Base-by-base conservation (phyloP, 805 yeast genomes). In the Saitoella complicata region DNA sequence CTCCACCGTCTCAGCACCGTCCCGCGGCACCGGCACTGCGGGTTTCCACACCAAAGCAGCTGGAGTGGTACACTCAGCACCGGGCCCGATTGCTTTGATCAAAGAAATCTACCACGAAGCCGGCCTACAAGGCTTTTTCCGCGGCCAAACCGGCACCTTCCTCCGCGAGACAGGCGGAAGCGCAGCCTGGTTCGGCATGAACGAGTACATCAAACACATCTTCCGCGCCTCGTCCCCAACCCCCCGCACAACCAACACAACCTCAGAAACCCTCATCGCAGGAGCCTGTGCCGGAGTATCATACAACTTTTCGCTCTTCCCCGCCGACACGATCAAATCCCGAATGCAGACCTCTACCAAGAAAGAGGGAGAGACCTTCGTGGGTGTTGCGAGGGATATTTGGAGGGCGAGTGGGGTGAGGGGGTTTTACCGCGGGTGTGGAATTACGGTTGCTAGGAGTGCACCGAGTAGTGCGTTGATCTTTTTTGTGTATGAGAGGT, bases 121-220 rank as follows among this genome's bases (percentile, higher is more conserved):
- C 10, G 95, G 96, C 0, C 5, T 83, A 0, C 38, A 52, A 7
- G 95, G 95, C 0, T 67, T 87, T 48, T 87, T 95, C 94, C 73
- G 73, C 50, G 97, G 97, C 1, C 86, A 86, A 52, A 65, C 76
- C 0, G 78, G 91, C 13, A 87, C 97, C 0, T 62, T 84, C 41
- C 50, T 82, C 1, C 71, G 96, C 54, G 97, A 87, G 58, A 71
- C 83, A 36, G 79, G 86, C 31, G 96, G 96, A 6, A 82, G 95
- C 1, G 83, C 94, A 4, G 78, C 88, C 1, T 87, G 96, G 96
- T 87, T 87, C 64, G 88, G 94, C 0, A 74, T 91, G 11, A 86
- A 86, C 59, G 95, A 86, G 57, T 62, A 69, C 39, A 63, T 71
- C 6, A 58, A 65, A 13, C 53, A 54, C 1, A 51, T 55, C n/a